Conservation (phyloP, 2,329 filamentous ascomycete genomes). For the Scytalidium sp. region DNA sequence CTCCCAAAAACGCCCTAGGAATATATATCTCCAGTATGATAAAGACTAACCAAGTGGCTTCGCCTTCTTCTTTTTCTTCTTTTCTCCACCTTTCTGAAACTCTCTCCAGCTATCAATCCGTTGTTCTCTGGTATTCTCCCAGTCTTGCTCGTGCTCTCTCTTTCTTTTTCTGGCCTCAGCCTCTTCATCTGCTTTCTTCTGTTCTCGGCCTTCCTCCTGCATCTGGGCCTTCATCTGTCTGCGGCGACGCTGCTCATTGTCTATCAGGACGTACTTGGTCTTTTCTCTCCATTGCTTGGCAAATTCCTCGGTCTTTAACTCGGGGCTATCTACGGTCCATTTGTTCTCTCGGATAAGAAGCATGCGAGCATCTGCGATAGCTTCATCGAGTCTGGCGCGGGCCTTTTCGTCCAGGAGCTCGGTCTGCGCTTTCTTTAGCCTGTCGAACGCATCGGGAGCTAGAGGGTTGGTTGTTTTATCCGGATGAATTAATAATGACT, state of each 20-base stretch:
- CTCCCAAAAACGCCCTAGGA: neutral
- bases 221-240: constrained; percentile 90
- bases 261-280: constrained; percentile 83
- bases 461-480: constrained; percentile 92
- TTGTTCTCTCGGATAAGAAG: constrained; percentile 92
- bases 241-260: constrained; percentile 82
- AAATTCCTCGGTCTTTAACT: constrained; percentile 82
- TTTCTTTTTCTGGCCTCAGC: constrained; percentile 76
- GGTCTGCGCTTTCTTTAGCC: constrained; percentile 90
- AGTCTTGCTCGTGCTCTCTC: constrained; percentile 89
- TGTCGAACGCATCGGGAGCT: constrained; percentile 94
- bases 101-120: constrained; percentile 92
- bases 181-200: constrained; percentile 83
- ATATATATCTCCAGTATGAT: neutral
- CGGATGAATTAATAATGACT: constrained; percentile 97
- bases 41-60: constrained; percentile 26
- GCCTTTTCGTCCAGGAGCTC: constrained; percentile 93
- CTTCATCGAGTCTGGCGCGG: constrained; percentile 83
- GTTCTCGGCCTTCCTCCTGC: constrained; percentile 91
- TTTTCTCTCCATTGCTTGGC: constrained; percentile 86
- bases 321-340: constrained; percentile 83
- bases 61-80: constrained; percentile 65
- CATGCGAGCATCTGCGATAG: constrained; percentile 93
- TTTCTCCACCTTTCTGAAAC: constrained; percentile 71
- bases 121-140: constrained; percentile 89